These are phyloP conservation scores for Backusella australiensis DNA, from an alignment of 192 early-diverging fungal genomes.

Conservation along the genomic window DNA sequence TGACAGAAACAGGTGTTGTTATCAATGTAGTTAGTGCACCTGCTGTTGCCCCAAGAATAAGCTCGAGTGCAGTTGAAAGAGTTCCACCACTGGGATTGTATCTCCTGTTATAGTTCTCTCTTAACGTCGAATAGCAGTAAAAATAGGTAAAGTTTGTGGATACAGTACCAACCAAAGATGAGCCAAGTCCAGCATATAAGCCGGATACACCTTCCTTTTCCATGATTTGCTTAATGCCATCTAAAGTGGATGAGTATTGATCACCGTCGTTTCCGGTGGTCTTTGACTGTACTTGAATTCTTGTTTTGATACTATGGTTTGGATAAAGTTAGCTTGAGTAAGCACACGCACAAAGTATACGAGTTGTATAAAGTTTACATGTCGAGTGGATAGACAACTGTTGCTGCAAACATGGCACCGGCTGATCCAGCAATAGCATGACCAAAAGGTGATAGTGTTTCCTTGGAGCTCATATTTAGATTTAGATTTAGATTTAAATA, in stretches of 20 bases:
- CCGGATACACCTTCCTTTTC: slow-evolving; percentile 80
- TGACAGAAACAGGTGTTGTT: slow-evolving; percentile 91
- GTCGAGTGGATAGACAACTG: slow-evolving; percentile 93
- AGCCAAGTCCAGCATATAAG: slow-evolving; percentile 84
- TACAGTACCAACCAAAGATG: slow-evolving; percentile 77
- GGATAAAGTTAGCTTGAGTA: not conserved
- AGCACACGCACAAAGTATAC: not conserved
- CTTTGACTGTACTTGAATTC: slow-evolving; percentile 90
- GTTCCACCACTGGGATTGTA: slow-evolving; percentile 40
- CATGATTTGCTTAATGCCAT: slow-evolving; percentile 85
- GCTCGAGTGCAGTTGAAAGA: slow-evolving; percentile 83
- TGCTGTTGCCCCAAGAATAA: slow-evolving; percentile 85
- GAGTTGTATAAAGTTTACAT: slow-evolving; percentile 56
- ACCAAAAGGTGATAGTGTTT: slow-evolving; percentile 74
- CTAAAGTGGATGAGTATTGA: slow-evolving; percentile 62
- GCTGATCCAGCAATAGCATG: slow-evolving; percentile 91
- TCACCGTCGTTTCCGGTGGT: slow-evolving; percentile 32
- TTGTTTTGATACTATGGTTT: slow-evolving; percentile 82
- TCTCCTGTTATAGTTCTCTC: slow-evolving; percentile 53
- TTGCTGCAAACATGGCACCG: slow-evolving; percentile 89
- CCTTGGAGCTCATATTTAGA: slow-evolving; percentile 10
- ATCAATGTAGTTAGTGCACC: slow-evolving; percentile 86
- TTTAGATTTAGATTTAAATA: not conserved
- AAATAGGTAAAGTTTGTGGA: slow-evolving; percentile 85
- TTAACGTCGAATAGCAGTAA: slow-evolving; percentile 77